Evolutionary conservation across 192 early-diverging fungal genomes (phyloP).

Genomic region (Thoreauomyces humboldtii): DNA sequence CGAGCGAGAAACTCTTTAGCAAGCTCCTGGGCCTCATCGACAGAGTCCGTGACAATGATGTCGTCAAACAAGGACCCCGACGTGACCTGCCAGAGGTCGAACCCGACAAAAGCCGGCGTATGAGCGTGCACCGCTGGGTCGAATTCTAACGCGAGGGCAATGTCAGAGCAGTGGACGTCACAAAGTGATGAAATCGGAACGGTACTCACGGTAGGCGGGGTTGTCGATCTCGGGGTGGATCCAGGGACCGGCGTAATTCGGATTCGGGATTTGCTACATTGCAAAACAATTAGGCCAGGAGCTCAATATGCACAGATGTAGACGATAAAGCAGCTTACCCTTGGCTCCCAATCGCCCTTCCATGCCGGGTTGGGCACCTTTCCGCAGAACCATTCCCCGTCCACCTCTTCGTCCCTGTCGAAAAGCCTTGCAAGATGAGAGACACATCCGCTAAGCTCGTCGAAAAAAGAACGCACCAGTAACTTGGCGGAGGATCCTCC

Average conservation of each 20-base stretch:
- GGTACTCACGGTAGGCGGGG: constrained; percentile 36
- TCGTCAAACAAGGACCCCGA: constrained; percentile 52
- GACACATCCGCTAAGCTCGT: neutral
- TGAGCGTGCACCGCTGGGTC: constrained; percentile 34
- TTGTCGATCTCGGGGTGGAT: constrained; percentile 47
- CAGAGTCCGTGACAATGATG: constrained; percentile 50
- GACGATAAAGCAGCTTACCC: no score
- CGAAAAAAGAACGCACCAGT: constrained; percentile 60
- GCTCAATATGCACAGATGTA: no score
- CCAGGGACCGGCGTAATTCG: constrained; percentile 48
- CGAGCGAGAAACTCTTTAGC: constrained; percentile 24
- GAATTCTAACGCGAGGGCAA: constrained; percentile 12
- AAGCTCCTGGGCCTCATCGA: constrained; percentile 45
- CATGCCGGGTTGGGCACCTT: constrained; percentile 48
- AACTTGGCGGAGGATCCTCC: constrained; percentile 79
- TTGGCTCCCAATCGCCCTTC: constrained; percentile 48
- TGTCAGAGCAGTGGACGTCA: no score
- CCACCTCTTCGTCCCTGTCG: constrained; percentile 42
- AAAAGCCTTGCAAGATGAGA: neutral
- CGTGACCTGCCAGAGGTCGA: constrained; percentile 58
- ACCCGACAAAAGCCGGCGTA: constrained; percentile 39
- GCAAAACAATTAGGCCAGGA: no score
- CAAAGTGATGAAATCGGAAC: no score
- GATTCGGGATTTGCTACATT: constrained; percentile 46
- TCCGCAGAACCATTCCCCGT: constrained; percentile 51